Conservation (phyloP, 257 asterid genomes). For the Voacanga thouarsii region DNA sequence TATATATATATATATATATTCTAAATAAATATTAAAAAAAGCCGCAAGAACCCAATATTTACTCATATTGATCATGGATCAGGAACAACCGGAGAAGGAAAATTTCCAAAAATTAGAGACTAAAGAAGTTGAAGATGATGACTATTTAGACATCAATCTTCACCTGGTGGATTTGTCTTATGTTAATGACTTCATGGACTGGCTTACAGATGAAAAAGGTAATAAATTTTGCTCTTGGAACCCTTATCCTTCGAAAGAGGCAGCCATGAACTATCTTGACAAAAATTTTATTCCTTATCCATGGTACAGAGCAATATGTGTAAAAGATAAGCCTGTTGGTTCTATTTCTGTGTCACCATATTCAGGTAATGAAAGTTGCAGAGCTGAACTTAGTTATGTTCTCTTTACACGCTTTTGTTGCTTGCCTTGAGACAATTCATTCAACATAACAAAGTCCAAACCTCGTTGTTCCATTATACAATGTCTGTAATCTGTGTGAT, state of each 20-base stretch:
- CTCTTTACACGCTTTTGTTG: no score
- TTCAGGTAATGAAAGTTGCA: conserved; percentile 34
- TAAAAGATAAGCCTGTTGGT: conserved; percentile 52
- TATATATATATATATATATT: no score
- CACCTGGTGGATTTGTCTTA: conserved; percentile 54
- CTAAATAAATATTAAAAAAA: no score
- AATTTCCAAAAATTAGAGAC: neutral
- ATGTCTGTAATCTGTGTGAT: no score
- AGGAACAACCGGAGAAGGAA: neutral
- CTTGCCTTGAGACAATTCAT: no score
- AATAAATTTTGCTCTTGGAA: conserved; percentile 68
- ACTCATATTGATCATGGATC: neutral
- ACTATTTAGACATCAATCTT: conserved; percentile 38
- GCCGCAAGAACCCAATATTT: neutral
- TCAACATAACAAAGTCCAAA: no score
- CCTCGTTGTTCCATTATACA: no score
- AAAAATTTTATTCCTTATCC: conserved; percentile 36
- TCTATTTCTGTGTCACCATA: conserved; percentile 43
- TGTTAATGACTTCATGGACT: conserved; percentile 52
- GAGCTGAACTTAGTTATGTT: conserved; percentile 72
- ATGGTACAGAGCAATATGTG: conserved; percentile 60
- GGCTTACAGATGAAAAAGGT: conserved; percentile 60
- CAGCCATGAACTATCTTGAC: conserved; percentile 34
- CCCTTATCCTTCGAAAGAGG: conserved; percentile 46
- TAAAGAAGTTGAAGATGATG: neutral